phyloP scores from a whole-genome alignment of 495 filamentous ascomycete genomes.

The Aspergillus indologenus region DNA sequence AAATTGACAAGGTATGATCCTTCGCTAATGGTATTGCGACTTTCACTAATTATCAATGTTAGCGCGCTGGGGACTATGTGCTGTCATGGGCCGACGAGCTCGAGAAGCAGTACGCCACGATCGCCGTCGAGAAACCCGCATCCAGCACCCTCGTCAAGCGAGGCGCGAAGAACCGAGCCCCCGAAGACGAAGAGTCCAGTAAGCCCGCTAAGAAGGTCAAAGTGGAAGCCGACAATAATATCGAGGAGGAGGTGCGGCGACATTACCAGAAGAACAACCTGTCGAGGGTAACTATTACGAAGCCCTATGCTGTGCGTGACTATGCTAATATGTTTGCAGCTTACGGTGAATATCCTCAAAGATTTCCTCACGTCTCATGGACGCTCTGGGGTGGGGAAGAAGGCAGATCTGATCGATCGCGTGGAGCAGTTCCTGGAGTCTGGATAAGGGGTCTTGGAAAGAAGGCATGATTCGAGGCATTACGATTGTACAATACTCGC shows the following conservation, averaged over 20 bases:
- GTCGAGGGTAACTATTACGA: constrained; percentile 46
- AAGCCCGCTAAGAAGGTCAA: constrained; percentile 51
- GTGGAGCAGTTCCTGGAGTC: constrained; percentile 74
- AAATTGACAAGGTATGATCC: constrained; percentile 69
- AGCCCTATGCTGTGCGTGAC: neutral
- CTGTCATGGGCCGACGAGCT: constrained; percentile 72
- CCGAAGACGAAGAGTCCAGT: constrained; percentile 24
- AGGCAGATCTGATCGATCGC: constrained; percentile 73
- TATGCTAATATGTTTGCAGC: constrained; percentile 22
- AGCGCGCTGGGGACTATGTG: constrained; percentile 72
- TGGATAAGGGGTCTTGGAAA: no score
- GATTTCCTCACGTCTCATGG: constrained; percentile 62
- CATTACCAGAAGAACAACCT: constrained; percentile 58
- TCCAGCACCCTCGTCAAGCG: constrained; percentile 46
- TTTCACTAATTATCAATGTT: neutral
- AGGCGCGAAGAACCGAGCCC: constrained; percentile 33
- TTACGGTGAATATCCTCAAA: constrained; percentile 70
- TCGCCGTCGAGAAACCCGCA: constrained; percentile 35
- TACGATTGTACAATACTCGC: no score
- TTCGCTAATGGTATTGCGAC: neutral
- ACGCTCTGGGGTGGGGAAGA: constrained; percentile 63
- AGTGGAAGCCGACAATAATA: constrained; percentile 36
- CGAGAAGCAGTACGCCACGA: constrained; percentile 48
- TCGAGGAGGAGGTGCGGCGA: constrained; percentile 58
- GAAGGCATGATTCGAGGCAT: no score